A percentile compares a stretch with the other conserved stretches of the same genome.
These are phyloP conservation scores for Botrytis pseudocinerea DNA, from an alignment of 2,329 filamentous ascomycete genomes.

Conservation along the genomic window DNA sequence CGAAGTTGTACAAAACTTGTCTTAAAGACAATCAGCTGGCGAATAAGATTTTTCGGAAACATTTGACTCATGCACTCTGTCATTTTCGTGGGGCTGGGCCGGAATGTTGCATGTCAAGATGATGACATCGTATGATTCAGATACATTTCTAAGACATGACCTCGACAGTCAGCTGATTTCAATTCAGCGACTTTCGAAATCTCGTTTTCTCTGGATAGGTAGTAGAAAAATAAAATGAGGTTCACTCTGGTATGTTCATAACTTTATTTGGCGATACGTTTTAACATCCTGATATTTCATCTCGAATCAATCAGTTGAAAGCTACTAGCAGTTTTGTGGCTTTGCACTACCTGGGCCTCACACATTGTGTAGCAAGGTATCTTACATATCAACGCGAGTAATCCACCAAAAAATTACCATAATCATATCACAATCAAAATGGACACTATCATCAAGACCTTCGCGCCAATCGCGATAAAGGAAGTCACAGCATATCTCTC, in stretches of 20 bases:
- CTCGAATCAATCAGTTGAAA: neutral
- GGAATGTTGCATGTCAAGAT: slow-evolving; percentile 1
- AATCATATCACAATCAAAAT: neutral
- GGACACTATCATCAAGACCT: slow-evolving; percentile 23
- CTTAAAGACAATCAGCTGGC: neutral
- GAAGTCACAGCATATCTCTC: slow-evolving; percentile 26
- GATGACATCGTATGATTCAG: slow-evolving; percentile 3
- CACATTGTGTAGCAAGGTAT: neutral
- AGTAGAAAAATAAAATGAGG: neutral
- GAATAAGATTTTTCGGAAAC: neutral
- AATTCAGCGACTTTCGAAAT: neutral
- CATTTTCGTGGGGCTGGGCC: neutral
- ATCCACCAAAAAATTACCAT: neutral
- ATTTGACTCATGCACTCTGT: neutral
- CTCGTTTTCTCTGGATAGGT: neutral
- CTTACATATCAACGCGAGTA: neutral
- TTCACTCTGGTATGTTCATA: neutral
- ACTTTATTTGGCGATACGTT: neutral
- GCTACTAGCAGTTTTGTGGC: neutral
- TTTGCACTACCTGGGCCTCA: neutral
- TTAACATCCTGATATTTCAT: neutral
- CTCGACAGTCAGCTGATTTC: slow-evolving; percentile 4
- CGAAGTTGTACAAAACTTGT: neutral
- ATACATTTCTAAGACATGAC: neutral
- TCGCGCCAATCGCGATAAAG: slow-evolving; percentile 25